These are phyloP conservation scores for Coniochaeta sp. DNA, from an alignment of 2,329 filamentous ascomycete species.

Conservation along the genomic window DNA sequence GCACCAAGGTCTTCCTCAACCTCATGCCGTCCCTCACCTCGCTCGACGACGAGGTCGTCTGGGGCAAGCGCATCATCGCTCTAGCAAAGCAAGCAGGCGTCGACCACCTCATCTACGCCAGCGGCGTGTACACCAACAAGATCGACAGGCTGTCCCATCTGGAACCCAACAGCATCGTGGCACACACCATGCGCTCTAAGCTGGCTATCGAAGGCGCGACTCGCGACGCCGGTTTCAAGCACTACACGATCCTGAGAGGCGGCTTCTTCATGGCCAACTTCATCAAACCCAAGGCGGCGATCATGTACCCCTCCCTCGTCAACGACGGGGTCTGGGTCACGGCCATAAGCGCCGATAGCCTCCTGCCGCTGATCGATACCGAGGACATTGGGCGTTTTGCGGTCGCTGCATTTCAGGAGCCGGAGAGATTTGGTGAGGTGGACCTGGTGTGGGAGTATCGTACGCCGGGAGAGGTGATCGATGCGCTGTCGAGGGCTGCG, in stretches of 20 bases:
- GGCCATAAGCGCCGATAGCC: conserved; percentile 22
- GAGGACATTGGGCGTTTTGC: conserved; percentile 39
- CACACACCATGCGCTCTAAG: conserved; percentile 28
- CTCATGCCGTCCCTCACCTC: conserved; percentile 24
- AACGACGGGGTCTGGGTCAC: conserved; percentile 28
- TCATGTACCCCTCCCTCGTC: conserved; percentile 29
- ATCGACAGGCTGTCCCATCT: conserved; percentile 18
- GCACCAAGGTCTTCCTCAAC: conserved; percentile 23
- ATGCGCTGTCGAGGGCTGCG: neutral
- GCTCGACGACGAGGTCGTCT: conserved; percentile 17
- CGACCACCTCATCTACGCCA: conserved; percentile 27
- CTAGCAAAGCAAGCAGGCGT: conserved; percentile 27
- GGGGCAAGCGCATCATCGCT: conserved; percentile 22
- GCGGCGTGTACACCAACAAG: conserved; percentile 20
- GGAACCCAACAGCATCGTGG: conserved; percentile 19
- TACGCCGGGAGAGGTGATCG: neutral
- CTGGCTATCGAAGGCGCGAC: conserved; percentile 30
- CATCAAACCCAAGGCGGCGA: conserved; percentile 26
- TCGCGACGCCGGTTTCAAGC: conserved; percentile 24
- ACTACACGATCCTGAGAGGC: conserved; percentile 40
- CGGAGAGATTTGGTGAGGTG: conserved; percentile 7
- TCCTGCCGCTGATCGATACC: conserved; percentile 34
- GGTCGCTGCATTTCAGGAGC: conserved; percentile 27
- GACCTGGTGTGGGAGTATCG: conserved; percentile 4
- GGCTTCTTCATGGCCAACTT: conserved; percentile 45